phyloP scores from a whole-genome alignment of 345 rosid genomes.

The Lepidium aucheri region DNA sequence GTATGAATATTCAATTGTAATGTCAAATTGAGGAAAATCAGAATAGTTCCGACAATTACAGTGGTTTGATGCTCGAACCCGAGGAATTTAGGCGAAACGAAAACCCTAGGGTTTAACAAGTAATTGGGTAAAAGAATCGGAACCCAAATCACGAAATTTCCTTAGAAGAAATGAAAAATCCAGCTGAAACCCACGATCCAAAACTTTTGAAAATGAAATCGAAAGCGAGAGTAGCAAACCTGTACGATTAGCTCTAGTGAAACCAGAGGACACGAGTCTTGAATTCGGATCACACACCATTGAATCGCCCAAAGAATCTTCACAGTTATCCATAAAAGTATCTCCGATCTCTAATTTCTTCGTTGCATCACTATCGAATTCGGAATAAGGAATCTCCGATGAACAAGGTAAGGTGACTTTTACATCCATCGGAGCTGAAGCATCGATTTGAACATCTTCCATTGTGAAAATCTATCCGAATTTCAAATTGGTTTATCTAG shows the following conservation, averaged over 20 bases:
- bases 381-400: conserved; percentile 24
- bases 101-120: not conserved
- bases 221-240: conserved; percentile 32
- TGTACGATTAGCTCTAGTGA: conserved; percentile 33
- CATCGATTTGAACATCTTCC: conserved; percentile 35
- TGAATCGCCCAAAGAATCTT: conserved; percentile 38
- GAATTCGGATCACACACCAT: conserved; percentile 80
- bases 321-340: conserved; percentile 29
- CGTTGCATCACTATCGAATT: conserved; percentile 23
- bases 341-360: conserved; percentile 33
- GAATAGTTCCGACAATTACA: not conserved
- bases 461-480: too few relatives aligned
- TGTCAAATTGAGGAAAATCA: not conserved
- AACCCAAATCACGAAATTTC: not conserved
- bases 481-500: not conserved
- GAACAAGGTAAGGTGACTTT: not conserved
- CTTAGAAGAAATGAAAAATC: not conserved
- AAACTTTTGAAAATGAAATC: not conserved
- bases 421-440: conserved; percentile 12
- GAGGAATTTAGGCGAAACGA: not conserved
- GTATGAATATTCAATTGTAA: not conserved
- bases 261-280: conserved; percentile 49
- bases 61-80: not conserved
- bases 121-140: not conserved
- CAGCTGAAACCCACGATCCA: not conserved